phyloP scores from a whole-genome alignment of 2,329 filamentous ascomycete species.

The Exophiala sideris region DNA sequence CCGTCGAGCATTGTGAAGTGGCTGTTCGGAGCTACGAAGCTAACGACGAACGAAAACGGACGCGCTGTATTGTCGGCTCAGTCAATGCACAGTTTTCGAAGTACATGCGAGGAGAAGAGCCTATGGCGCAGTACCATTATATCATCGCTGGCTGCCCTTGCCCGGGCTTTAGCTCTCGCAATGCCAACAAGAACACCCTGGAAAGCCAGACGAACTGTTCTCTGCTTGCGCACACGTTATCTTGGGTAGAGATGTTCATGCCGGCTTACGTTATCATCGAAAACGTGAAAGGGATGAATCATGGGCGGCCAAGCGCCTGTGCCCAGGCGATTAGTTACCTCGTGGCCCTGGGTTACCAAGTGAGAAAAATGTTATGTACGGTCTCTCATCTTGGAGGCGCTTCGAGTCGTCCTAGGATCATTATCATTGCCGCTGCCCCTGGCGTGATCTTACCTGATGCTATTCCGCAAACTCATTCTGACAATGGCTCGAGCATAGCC shows the following conservation, averaged over 20 bases:
- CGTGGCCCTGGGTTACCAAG: conserved; percentile 74
- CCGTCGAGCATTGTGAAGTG: conserved; percentile 61
- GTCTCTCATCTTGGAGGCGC: conserved; percentile 66
- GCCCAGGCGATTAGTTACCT: conserved; percentile 70
- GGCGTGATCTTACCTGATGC: conserved; percentile 55
- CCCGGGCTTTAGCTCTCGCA: conserved; percentile 68
- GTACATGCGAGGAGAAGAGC: conserved; percentile 55
- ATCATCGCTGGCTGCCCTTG: conserved; percentile 74
- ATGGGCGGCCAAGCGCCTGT: conserved; percentile 58
- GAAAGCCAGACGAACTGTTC: conserved; percentile 68
- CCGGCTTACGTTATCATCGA: conserved; percentile 74
- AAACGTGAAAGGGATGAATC: conserved; percentile 68
- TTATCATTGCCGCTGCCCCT: conserved; percentile 69
- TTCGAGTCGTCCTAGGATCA: conserved; percentile 65
- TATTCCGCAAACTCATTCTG: conserved; percentile 65
- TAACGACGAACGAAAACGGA: conserved; percentile 50
- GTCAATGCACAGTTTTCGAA: conserved; percentile 64
- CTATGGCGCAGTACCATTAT: conserved; percentile 63
- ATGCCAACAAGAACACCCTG: conserved; percentile 53
- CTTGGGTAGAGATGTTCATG: conserved; percentile 70
- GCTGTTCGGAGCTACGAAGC: conserved; percentile 73
- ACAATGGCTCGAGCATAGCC: conserved; percentile 28
- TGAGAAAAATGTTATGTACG: conserved; percentile 64
- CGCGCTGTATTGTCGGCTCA: conserved; percentile 62
- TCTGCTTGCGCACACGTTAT: conserved; percentile 71